Evolutionary conservation across 1,284 basidiomycete species (phyloP).

Genomic region (Exobasidium rhododendri): DNA sequence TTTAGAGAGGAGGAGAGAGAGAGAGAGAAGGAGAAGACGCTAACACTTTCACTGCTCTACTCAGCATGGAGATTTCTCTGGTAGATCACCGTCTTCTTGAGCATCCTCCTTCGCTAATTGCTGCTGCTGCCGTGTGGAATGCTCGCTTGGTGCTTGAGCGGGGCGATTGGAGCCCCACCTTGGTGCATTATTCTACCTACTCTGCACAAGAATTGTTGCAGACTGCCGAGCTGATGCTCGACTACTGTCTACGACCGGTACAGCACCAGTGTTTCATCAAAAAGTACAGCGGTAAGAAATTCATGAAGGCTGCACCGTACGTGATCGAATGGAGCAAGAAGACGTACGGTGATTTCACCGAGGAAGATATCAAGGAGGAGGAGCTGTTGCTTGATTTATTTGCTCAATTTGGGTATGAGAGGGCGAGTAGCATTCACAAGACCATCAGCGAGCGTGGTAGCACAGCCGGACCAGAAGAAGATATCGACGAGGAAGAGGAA

Average conservation of each 20-base stretch:
- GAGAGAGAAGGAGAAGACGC: slow-evolving; percentile 5
- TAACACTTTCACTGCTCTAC: slow-evolving; percentile 4
- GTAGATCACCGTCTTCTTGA: slow-evolving; percentile 81
- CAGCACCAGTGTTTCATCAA: slow-evolving; percentile 49
- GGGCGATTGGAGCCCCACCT: slow-evolving; percentile 78
- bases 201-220: slow-evolving; percentile 77
- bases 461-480: background rate
- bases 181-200: slow-evolving; percentile 86
- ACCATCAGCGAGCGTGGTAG: background rate
- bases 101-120: slow-evolving; percentile 77
- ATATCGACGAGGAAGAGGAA: background rate
- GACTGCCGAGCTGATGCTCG: slow-evolving; percentile 86
- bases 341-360: slow-evolving; percentile 26
- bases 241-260: slow-evolving; percentile 62
- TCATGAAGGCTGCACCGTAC: slow-evolving; percentile 51
- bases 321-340: slow-evolving; percentile 48
- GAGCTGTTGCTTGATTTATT: slow-evolving; percentile 4
- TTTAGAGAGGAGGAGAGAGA: background rate
- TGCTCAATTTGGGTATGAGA: background rate
- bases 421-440: background rate
- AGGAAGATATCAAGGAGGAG: slow-evolving; percentile 18
- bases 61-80: slow-evolving; percentile 75
- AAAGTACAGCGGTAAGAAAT: slow-evolving; percentile 54
- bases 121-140: slow-evolving; percentile 88
- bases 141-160: slow-evolving; percentile 77